Evolutionary conservation across 768 basidiomycete species (phyloP).

Genomic region (Lentinula edodes): DNA sequence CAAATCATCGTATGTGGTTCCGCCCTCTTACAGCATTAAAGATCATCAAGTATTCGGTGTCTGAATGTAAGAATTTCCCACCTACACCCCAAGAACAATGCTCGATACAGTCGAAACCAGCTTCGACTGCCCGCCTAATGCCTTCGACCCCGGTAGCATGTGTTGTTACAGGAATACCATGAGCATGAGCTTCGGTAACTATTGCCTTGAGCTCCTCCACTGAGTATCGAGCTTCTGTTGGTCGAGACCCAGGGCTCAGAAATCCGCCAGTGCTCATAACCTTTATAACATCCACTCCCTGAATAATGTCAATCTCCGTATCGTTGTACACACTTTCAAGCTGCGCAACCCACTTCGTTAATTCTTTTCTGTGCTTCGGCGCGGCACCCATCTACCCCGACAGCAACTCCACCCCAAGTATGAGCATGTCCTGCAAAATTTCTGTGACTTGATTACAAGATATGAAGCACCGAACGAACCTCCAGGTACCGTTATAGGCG

Average conservation of each 20-base stretch:
- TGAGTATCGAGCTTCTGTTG: not conserved
- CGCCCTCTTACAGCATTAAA: not conserved
- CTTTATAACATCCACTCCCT: conserved; percentile 2
- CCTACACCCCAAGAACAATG: conserved; percentile 5
- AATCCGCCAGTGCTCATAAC: conserved; percentile 6
- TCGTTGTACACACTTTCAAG: not conserved
- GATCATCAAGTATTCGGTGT: not conserved
- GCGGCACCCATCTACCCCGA: conserved; percentile 1
- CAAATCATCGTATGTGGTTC: not conserved
- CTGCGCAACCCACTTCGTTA: not conserved
- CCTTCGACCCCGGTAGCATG: conserved; percentile 6
- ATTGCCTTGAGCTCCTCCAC: conserved; percentile 6
- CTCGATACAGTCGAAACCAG: conserved; percentile 4
- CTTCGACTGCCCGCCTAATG: conserved; percentile 1
- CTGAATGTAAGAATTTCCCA: not conserved
- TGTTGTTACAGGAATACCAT: conserved; percentile 4
- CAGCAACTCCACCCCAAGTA: conserved; percentile 3
- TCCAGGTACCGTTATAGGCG: conserved; percentile 1
- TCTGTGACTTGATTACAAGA: not conserved
- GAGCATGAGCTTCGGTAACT: not conserved
- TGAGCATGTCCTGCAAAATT: conserved; percentile 1
- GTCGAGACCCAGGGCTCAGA: not conserved
- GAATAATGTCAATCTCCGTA: not conserved
- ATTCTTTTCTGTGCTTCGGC: conserved; percentile 2
- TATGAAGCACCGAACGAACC: not conserved